Conservation (phyloP, 2,329 filamentous ascomycete genomes). For the Colletotrichum sp. region DNA sequence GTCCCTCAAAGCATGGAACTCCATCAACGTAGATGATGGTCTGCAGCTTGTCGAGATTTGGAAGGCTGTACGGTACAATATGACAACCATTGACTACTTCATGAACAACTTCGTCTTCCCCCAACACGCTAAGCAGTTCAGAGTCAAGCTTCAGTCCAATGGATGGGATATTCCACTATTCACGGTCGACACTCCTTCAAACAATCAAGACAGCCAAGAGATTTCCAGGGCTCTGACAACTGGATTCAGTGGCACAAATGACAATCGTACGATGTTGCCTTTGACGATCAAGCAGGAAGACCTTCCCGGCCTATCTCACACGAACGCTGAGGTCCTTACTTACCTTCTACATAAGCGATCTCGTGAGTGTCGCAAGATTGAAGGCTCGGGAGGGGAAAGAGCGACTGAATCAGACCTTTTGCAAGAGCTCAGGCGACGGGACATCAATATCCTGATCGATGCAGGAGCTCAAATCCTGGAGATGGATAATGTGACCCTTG, state of each 20-base stretch:
- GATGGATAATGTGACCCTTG: slow-evolving; percentile 58
- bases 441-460: slow-evolving; percentile 65
- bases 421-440: slow-evolving; percentile 31
- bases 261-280: slow-evolving; percentile 64
- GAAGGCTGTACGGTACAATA: slow-evolving; percentile 50
- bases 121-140: slow-evolving; percentile 67
- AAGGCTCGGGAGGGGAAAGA: slow-evolving; percentile 29
- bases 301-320: slow-evolving; percentile 58
- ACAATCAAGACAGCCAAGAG: neutral
- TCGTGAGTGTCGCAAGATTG: slow-evolving; percentile 44
- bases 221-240: slow-evolving; percentile 51
- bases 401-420: slow-evolving; percentile 50
- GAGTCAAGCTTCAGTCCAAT: slow-evolving; percentile 65
- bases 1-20: slow-evolving; percentile 54
- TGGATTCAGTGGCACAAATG: slow-evolving; percentile 77
- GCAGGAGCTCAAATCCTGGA: slow-evolving; percentile 70
- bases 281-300: slow-evolving; percentile 67
- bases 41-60: slow-evolving; percentile 57
- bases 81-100: slow-evolving; percentile 62
- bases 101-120: slow-evolving; percentile 71
- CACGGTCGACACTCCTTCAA: slow-evolving; percentile 14
- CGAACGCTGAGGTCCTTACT: slow-evolving; percentile 67
- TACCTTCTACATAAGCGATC: slow-evolving; percentile 62
- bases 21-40: slow-evolving; percentile 65
- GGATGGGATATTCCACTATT: slow-evolving; percentile 71